Evolutionary conservation across 2,329 filamentous ascomycete species (phyloP).

Genomic region (Cryphonectria naterciae): DNA sequence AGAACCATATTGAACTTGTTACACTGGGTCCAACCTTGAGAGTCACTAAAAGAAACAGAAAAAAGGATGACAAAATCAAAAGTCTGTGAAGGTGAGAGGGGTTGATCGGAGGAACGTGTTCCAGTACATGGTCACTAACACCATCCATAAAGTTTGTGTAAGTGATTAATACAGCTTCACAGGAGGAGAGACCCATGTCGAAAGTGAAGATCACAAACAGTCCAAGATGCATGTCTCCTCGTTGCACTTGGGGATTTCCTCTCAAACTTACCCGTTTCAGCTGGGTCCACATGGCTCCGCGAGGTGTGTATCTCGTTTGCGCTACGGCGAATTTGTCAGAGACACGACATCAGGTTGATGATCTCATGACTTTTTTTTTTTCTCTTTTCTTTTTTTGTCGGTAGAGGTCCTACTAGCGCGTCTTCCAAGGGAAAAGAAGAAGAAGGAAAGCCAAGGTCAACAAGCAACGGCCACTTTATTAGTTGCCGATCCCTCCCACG

Average conservation of each 20-base stretch:
- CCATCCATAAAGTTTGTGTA: not conserved
- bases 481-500: not conserved
- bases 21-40: not conserved
- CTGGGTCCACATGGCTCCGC: not conserved
- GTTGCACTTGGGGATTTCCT: not conserved
- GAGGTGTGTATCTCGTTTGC: not conserved
- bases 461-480: not conserved
- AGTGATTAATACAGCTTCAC: not conserved
- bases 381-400: not conserved
- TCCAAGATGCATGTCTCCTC: not conserved
- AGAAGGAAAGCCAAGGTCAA: not conserved
- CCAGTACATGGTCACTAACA: not conserved
- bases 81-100: not conserved
- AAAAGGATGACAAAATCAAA: not conserved
- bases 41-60: not conserved
- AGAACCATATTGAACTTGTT: not conserved
- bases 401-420: constrained; percentile 12
- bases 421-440: not conserved
- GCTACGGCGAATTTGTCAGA: not conserved
- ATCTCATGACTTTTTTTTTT: constrained; percentile 26
- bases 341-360: constrained; percentile 9
- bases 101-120: not conserved
- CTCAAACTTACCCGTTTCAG: not conserved
- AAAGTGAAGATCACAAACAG: not conserved
- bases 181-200: not conserved